Evolutionary conservation across 306 rosid species (phyloP).

Genomic region (Rosa lucieae): DNA sequence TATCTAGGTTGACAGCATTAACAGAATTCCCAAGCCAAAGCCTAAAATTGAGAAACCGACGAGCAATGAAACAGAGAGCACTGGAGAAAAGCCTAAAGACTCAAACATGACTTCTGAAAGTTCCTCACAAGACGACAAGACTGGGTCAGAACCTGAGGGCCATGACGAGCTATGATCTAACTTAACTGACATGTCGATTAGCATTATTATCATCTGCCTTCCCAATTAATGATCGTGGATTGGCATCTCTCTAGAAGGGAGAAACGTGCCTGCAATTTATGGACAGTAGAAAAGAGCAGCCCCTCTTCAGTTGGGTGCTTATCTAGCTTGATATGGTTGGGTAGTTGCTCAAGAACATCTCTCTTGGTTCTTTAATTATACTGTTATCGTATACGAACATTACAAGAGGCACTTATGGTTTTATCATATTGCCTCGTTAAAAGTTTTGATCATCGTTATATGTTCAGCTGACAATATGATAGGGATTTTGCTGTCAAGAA

Average conservation of each 20-base stretch:
- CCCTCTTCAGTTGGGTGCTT: constrained; percentile 7
- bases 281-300: constrained; percentile 22
- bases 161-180: constrained; percentile 78
- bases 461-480: background rate
- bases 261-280: constrained; percentile 22
- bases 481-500: constrained; percentile 1
- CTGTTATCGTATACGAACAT: background rate
- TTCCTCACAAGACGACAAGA: constrained; percentile 38
- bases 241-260: constrained; percentile 18
- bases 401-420: background rate
- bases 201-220: constrained; percentile 37
- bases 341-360: background rate
- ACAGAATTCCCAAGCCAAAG: constrained; percentile 89
- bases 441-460: constrained; percentile 21
- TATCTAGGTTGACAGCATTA: constrained; percentile 56
- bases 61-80: constrained; percentile 60
- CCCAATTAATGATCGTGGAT: constrained; percentile 24
- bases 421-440: background rate
- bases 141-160: constrained; percentile 31
- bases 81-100: constrained; percentile 35
- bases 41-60: constrained; percentile 68
- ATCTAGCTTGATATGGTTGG: background rate
- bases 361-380: background rate
- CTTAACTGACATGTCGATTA: constrained; percentile 23
- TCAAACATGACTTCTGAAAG: constrained; percentile 46